Conservation (phyloP, 2,329 filamentous ascomycete genomes). For the Epichloe typhina region DNA sequence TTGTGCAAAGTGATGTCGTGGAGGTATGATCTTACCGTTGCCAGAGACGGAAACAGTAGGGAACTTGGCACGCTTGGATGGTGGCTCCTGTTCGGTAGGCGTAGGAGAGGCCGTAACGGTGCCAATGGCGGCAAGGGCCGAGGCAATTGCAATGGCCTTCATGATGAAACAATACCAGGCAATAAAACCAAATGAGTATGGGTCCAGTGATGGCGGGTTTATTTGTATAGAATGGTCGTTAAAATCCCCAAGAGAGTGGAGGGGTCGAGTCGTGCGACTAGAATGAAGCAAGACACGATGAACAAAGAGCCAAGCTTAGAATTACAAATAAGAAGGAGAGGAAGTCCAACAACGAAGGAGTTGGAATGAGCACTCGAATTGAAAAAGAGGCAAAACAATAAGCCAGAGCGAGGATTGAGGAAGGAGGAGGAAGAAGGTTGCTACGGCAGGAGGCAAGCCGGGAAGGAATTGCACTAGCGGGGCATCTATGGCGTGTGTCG, state of each 20-base stretch:
- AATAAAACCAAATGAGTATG: constrained; percentile 4
- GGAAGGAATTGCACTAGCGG: neutral
- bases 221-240: too few relatives aligned
- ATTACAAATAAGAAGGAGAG: constrained; percentile 8
- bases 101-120: constrained; percentile 37
- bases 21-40: constrained; percentile 32
- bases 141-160: constrained; percentile 34
- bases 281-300: constrained; percentile 1
- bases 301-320: constrained; percentile 7
- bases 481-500: neutral
- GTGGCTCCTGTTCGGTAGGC: constrained; percentile 31
- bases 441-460: neutral
- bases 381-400: constrained; percentile 13
- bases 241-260: constrained; percentile 9
- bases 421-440: neutral
- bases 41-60: constrained; percentile 40
- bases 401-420: constrained; percentile 1
- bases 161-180: constrained; percentile 24
- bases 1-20: too few relatives aligned
- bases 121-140: constrained; percentile 33
- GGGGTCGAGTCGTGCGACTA: constrained; percentile 3
- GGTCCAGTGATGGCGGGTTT: too few relatives aligned
- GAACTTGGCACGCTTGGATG: constrained; percentile 35
- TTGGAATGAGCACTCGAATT: constrained; percentile 12
- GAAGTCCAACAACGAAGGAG: constrained; percentile 25